These are phyloP conservation scores for Colletotrichum orbiculare DNA, from an alignment of 2,329 filamentous ascomycete species.

Conservation along the genomic window DNA sequence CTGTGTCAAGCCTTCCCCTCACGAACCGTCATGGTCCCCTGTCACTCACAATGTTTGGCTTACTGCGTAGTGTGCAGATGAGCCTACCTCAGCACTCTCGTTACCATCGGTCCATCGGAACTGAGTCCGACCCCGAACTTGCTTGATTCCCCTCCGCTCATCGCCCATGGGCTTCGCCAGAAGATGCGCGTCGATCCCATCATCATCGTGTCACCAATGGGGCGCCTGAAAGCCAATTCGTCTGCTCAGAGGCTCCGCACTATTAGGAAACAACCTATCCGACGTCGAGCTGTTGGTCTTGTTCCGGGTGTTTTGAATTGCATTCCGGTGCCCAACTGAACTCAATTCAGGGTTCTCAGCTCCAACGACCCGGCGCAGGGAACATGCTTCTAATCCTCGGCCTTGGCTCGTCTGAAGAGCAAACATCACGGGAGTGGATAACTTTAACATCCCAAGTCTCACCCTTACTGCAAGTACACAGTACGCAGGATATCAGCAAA, in stretches of 20 bases:
- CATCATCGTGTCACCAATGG: constrained; percentile 7
- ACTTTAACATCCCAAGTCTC: constrained; percentile 4
- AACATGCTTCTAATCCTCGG: constrained; percentile 18
- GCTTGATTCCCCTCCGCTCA: background rate
- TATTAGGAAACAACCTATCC: constrained; percentile 10
- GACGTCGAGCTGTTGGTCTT: constrained; percentile 7
- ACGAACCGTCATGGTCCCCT: constrained; percentile 25
- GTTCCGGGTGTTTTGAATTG: constrained; percentile 23
- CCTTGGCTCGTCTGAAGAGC: constrained; percentile 6
- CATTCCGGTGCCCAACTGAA: constrained; percentile 10
- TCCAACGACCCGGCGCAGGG: constrained; percentile 31
- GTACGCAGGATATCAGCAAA: background rate
- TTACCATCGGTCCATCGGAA: constrained; percentile 9
- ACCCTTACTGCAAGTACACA: constrained; percentile 10
- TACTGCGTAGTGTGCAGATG: too few relatives aligned
- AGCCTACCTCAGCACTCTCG: too few relatives aligned
- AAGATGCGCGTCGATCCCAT: constrained; percentile 5
- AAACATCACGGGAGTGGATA: constrained; percentile 28
- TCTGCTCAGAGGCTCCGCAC: constrained; percentile 8
- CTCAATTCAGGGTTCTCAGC: constrained; percentile 17
- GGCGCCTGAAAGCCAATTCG: constrained; percentile 13
- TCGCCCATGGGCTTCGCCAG: constrained; percentile 8
- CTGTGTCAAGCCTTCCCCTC: constrained; percentile 16
- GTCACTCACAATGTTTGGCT: background rate
- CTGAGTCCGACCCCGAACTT: constrained; percentile 16